Evolutionary conservation across 306 rosid genomes (phyloP).

Genomic region (Alnus rubra): DNA sequence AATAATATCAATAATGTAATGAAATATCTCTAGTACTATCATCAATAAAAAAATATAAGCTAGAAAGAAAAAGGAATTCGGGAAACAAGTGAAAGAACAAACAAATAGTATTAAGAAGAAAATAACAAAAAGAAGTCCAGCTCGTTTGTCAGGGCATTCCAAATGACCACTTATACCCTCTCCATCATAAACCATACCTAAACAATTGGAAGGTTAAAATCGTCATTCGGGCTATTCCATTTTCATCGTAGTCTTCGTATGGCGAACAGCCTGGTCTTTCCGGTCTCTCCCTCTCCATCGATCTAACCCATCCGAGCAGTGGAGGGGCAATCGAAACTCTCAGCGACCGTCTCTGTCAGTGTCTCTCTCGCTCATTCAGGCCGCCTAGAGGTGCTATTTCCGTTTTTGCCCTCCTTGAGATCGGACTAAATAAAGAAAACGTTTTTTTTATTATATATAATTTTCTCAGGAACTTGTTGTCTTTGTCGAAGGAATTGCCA

Average conservation of each 20-base stretch:
- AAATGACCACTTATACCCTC: constrained; percentile 11
- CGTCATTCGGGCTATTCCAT: constrained; percentile 4
- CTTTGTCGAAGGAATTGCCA: not conserved
- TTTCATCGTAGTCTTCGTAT: constrained; percentile 30
- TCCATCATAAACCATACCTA: not conserved
- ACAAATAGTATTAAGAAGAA: not conserved
- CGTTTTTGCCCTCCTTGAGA: not conserved
- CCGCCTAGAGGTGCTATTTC: constrained; percentile 25
- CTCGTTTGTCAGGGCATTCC: not conserved
- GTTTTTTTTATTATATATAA: not conserved
- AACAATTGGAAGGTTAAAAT: not conserved
- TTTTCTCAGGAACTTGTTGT: not conserved
- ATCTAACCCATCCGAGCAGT: constrained; percentile 25
- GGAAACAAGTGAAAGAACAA: not conserved
- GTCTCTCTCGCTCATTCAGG: constrained; percentile 1
- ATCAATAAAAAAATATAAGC: too few relatives aligned
- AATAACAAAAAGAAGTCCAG: constrained; percentile 12
- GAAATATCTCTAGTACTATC: too few relatives aligned
- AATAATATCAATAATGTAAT: too few relatives aligned
- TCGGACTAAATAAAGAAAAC: not conserved
- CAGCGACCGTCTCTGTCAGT: constrained; percentile 7
- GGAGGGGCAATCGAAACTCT: constrained; percentile 15
- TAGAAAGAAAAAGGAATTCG: not conserved
- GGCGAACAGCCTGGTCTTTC: not conserved
- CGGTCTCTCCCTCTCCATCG: not conserved